Evolutionary conservation across 2,329 filamentous ascomycete species (phyloP).

Genomic region (Ophiostoma himal-ulmi): DNA sequence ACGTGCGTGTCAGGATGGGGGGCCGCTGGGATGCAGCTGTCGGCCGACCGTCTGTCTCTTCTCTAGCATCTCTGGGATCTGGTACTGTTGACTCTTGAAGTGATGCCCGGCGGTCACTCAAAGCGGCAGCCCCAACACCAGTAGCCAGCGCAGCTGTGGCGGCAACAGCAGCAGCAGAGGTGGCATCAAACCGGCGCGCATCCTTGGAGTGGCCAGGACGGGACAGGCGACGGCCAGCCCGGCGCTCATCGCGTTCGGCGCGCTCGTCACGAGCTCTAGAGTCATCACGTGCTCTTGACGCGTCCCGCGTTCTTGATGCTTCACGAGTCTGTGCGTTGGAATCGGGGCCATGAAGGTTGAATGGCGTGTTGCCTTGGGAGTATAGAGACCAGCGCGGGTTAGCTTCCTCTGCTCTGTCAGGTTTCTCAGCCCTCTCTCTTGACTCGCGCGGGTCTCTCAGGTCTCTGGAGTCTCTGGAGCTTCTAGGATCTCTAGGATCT

Average conservation of each 20-base stretch:
- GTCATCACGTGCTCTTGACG: background rate
- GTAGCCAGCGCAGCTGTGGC: conserved; percentile 15
- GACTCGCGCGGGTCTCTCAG: background rate
- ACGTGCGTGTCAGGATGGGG: conserved; percentile 15
- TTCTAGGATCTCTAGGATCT: background rate
- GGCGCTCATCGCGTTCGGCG: background rate
- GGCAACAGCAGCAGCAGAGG: conserved; percentile 13
- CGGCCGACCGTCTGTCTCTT: background rate
- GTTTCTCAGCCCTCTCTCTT: background rate
- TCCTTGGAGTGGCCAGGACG: conserved; percentile 10
- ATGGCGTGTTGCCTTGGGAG: conserved; percentile 17
- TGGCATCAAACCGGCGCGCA: background rate
- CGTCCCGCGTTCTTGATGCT: background rate
- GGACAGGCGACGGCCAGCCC: background rate
- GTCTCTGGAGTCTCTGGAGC: conserved; percentile 5
- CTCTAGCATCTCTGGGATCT: background rate
- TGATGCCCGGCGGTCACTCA: background rate
- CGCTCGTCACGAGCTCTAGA: background rate
- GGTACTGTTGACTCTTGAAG: background rate
- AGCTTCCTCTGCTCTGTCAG: background rate
- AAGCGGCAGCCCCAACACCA: background rate
- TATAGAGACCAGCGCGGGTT: conserved; percentile 15
- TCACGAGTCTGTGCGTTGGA: background rate
- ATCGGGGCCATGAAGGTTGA: background rate
- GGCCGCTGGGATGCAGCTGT: conserved; percentile 12